Evolutionary conservation across 2,329 filamentous ascomycete genomes (phyloP).

Genomic region (Coniosporium tulheliwenetii): DNA sequence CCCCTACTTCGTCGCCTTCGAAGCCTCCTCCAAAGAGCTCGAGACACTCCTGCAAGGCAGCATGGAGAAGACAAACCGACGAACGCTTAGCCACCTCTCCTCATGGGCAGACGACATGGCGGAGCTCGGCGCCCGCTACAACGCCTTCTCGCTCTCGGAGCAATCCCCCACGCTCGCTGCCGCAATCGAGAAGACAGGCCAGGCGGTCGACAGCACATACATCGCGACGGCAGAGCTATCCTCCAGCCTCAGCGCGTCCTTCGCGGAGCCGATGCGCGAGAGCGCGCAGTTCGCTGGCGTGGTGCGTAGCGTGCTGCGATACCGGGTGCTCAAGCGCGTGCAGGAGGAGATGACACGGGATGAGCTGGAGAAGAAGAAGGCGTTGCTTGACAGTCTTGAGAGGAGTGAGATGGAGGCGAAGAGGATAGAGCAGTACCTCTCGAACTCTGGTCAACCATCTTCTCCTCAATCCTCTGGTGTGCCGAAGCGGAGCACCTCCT

Average conservation of each 20-base stretch:
- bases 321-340: conserved; percentile 81
- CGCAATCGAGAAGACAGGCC: conserved; percentile 85
- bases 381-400: conserved; percentile 75
- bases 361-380: conserved; percentile 74
- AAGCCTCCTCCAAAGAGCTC: conserved; percentile 79
- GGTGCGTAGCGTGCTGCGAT: conserved; percentile 74
- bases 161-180: conserved; percentile 75
- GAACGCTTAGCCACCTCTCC: conserved; percentile 73
- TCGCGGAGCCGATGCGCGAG: conserved; percentile 95
- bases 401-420: conserved; percentile 83
- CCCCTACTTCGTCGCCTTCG: conserved; percentile 89
- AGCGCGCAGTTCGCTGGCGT: conserved; percentile 95
- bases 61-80: conserved; percentile 92
- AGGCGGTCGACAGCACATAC: conserved; percentile 91
- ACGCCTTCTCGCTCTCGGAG: conserved; percentile 91
- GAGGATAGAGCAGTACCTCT: conserved; percentile 85
- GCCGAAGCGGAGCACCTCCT: conserved; percentile 52
- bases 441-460: conserved; percentile 47
- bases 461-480: conserved; percentile 17
- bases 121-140: conserved; percentile 89
- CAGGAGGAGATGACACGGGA: conserved; percentile 97
- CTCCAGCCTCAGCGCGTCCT: conserved; percentile 73
- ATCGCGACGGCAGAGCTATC: conserved; percentile 90
- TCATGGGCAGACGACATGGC: conserved; percentile 75
- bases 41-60: conserved; percentile 78